Base-by-base conservation (phyloP, 495 filamentous ascomycete species). In the Acidiella bohemica region DNA sequence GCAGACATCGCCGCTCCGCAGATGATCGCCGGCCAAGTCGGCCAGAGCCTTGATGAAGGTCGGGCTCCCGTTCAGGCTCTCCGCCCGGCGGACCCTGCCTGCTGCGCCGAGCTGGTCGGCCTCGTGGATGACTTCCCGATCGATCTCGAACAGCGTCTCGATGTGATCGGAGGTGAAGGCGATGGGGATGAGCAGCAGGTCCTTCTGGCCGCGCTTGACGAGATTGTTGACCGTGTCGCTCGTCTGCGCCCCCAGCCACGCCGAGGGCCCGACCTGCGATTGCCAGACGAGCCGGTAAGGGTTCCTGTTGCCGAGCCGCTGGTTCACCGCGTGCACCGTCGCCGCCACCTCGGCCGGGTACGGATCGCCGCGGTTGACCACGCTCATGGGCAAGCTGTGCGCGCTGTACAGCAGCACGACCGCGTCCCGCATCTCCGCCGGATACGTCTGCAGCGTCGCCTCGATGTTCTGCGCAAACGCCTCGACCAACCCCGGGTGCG, bases 121-220 rank as follows among this genome's bases (percentile, higher is more conserved):
- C 52, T 93, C 87, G 23, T 84, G 78, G 54, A 96, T 96, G 25
- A 99, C 82, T 59, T 99, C 92, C 44, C 86, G 69, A 55, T 99
- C 92, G 33, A 99, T 67, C 64, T 99, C 92, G 56, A 80, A 93
- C 2, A 99, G 68, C 2, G 92, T 99, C 61, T 99, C 92, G 50
- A 99, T 99, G 53, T 99, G 92, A 52, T 99, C 92, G 36, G 82
- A 90, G 1, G 92, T 99, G 55, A 99, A 99, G 8, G 92, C 92
- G 42, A 99, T 90, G 1, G 92, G 92, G 44, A 99, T 85, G 3
- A 99, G 68, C 5, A 95, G 67, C 21, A 99, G 65, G 53, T 99
- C 84, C 21, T 79, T 88, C 55, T 93, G 80, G 2, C 86, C 88
- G 56, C 90, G 84, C 53, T 81, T 75, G 39, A 96, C 78, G 53